These are phyloP conservation scores for Alopecurus myosuroides DNA, from an alignment of 176 grass and related monocot genomes.

Conservation along the genomic window DNA sequence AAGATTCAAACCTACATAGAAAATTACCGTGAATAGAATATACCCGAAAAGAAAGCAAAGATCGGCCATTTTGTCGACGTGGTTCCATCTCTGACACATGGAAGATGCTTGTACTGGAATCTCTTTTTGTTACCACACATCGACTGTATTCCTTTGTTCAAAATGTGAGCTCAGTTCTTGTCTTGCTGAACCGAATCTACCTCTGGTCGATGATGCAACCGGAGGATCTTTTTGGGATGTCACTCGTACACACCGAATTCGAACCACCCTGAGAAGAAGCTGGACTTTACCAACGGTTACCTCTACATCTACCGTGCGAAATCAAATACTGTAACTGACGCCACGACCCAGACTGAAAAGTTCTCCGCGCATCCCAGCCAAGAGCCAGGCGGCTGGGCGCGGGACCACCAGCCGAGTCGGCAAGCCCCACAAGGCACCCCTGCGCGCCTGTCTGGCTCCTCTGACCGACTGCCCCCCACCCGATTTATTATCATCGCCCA, in stretches of 20 bases:
- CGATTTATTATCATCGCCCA: slow-evolving; percentile 20
- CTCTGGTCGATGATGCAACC: too few species aligned
- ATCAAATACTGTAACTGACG: background rate
- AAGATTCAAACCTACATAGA: too few species aligned
- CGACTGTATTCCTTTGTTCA: too few species aligned
- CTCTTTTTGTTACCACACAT: too few species aligned
- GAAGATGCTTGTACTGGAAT: too few species aligned
- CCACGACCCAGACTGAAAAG: background rate
- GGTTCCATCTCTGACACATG: too few species aligned
- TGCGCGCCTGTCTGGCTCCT: background rate
- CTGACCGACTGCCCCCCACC: background rate
- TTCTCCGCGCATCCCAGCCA: background rate
- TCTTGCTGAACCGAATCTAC: too few species aligned
- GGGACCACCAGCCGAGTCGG: background rate
- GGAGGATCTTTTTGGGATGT: background rate
- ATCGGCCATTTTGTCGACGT: too few species aligned
- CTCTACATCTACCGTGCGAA: background rate
- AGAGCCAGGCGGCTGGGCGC: background rate
- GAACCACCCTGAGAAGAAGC: background rate
- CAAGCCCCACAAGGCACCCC: slow-evolving; percentile 16
- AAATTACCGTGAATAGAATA: too few species aligned
- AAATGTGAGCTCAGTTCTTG: too few species aligned
- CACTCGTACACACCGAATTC: background rate
- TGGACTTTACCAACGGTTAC: background rate
- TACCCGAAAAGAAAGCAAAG: too few species aligned